Evolutionary conservation across 176 grass and related monocot species (phyloP).

Genomic region (Hyparrhenia diplandra): DNA sequence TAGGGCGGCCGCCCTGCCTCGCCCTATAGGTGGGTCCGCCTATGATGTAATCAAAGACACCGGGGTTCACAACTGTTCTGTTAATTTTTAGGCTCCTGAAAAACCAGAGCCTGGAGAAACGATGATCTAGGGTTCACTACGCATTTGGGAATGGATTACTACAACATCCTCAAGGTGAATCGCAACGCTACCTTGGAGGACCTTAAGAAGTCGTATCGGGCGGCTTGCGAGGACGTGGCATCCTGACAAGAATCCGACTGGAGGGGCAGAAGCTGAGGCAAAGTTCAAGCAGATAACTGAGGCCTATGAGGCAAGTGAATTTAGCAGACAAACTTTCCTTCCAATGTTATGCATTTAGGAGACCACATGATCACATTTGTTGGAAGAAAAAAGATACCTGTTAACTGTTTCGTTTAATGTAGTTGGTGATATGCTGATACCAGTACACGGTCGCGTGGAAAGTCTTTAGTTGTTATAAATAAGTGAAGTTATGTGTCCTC

Average conservation of each 20-base stretch:
- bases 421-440: not conserved
- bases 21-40: too few species aligned
- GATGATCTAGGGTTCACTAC: slow-evolving; percentile 31
- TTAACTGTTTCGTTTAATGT: not conserved
- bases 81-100: not conserved
- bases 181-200: slow-evolving; percentile 52
- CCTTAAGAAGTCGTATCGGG: slow-evolving; percentile 66
- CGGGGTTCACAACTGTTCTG: not conserved
- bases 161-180: slow-evolving; percentile 84
- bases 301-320: slow-evolving; percentile 64
- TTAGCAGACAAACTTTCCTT: not conserved
- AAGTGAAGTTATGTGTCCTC: not conserved
- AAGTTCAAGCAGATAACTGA: slow-evolving; percentile 81
- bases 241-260: slow-evolving; percentile 74
- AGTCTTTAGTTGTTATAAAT: not conserved
- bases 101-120: not conserved
- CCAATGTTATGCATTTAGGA: not conserved
- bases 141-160: slow-evolving; percentile 57
- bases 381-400: not conserved
- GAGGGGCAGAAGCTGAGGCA: slow-evolving; percentile 46
- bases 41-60: not conserved
- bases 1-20: too few species aligned
- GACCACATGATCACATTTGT: not conserved
- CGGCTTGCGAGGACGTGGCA: slow-evolving; percentile 77
- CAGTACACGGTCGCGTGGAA: not conserved